Percentiles rank a stretch among this genome's conserved stretches.
phyloP scores from a whole-genome alignment of 2,329 filamentous ascomycete species.

The Colletotrichum salicis region DNA sequence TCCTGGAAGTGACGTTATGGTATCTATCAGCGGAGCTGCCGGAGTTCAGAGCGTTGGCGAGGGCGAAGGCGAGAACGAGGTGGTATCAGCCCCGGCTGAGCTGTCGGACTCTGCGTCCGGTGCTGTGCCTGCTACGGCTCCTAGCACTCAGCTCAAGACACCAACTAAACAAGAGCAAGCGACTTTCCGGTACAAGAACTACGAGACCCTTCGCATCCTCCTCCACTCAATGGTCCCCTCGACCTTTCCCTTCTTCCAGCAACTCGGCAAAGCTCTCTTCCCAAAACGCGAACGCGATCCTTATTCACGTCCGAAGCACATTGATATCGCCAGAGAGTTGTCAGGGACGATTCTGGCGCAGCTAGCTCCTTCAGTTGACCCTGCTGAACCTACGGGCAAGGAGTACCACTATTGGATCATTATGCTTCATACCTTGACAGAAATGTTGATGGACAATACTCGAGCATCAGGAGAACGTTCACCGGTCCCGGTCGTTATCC shows the following conservation, averaged over 20 bases:
- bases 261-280: constrained; percentile 83
- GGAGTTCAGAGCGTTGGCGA: constrained; percentile 32
- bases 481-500: constrained; percentile 69
- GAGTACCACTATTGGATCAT: constrained; percentile 86
- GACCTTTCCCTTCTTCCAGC: constrained; percentile 87
- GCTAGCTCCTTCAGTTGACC: constrained; percentile 61
- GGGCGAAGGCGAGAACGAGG: constrained; percentile 42
- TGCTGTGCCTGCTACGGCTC: constrained; percentile 37
- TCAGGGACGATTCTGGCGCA: constrained; percentile 77
- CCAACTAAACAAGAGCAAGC: constrained; percentile 56
- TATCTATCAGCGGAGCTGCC: constrained; percentile 3
- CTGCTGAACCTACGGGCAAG: constrained; percentile 62
- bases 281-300: constrained; percentile 78
- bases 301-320: constrained; percentile 64
- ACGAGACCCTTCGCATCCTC: constrained; percentile 78
- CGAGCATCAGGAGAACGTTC: constrained; percentile 60
- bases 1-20: constrained; percentile 29
- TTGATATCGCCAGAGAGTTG: constrained; percentile 71
- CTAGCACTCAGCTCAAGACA: constrained; percentile 44
- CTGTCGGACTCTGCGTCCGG: constrained; percentile 43
- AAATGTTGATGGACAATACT: constrained; percentile 77
- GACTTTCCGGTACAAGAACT: constrained; percentile 73
- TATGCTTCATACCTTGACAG: constrained; percentile 79
- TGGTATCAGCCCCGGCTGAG: constrained; percentile 47
- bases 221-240: constrained; percentile 82